Conservation (phyloP, 2,329 filamentous ascomycete genomes). For the Ophiostoma ulmi region DNA sequence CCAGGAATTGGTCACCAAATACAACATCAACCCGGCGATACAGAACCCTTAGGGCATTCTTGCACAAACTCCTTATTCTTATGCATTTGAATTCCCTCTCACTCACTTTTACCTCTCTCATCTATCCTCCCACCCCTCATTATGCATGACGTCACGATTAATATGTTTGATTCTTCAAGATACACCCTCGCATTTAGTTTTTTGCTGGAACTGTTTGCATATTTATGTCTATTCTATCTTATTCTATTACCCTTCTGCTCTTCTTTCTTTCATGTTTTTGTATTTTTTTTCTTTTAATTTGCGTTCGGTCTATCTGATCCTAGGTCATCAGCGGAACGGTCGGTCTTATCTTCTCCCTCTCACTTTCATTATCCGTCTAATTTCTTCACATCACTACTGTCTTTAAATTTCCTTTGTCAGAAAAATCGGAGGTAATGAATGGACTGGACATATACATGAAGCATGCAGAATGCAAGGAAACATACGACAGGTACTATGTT, state of each 20-base stretch:
- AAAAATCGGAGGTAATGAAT: neutral
- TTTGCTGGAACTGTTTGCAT: neutral
- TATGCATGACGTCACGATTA: constrained; percentile 3
- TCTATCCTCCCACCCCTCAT: neutral
- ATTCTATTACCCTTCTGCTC: neutral
- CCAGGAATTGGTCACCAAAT: constrained; percentile 48
- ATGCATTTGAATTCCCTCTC: neutral
- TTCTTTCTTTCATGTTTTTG: neutral
- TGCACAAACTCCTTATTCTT: neutral
- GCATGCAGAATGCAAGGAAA: neutral
- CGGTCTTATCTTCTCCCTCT: neutral
- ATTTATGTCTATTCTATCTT: neutral
- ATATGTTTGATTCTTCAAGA: neutral
- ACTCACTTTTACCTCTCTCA: no score
- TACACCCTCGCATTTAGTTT: neutral
- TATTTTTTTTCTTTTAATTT: neutral
- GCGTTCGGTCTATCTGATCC: neutral
- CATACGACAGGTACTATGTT: neutral
- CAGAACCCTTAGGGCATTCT: neutral
- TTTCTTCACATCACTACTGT: no score
- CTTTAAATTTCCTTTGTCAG: neutral
- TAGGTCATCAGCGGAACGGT: neutral
- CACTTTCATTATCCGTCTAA: neutral
- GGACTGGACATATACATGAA: neutral
- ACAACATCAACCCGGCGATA: constrained; percentile 31